phyloP scores from a whole-genome alignment of 345 rosid species.

The Eucalyptus sideroxylon region DNA sequence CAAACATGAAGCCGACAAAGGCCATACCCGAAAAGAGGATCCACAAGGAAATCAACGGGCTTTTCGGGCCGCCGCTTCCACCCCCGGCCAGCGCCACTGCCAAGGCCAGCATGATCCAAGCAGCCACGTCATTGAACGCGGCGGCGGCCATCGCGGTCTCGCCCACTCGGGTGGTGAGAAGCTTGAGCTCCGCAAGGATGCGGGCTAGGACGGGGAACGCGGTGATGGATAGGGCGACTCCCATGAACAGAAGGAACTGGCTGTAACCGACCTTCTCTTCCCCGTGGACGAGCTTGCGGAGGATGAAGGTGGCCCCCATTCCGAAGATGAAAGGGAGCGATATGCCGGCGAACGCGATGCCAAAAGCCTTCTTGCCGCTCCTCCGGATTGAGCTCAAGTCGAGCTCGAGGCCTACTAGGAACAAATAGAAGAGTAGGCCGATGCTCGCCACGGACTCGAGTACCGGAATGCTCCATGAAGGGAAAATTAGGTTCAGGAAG shows the following conservation, averaged over 20 bases:
- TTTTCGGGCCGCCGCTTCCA: constrained; percentile 33
- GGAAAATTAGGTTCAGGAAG: constrained; percentile 30
- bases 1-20: constrained; percentile 53
- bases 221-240: constrained; percentile 87
- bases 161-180: constrained; percentile 58
- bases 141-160: constrained; percentile 91
- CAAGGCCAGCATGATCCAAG: constrained; percentile 71
- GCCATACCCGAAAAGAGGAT: constrained; percentile 52
- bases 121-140: constrained; percentile 81
- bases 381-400: constrained; percentile 24
- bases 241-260: constrained; percentile 70
- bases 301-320: constrained; percentile 30
- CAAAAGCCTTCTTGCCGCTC: constrained; percentile 24
- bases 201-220: constrained; percentile 93
- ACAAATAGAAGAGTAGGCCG: constrained; percentile 52
- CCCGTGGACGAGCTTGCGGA: constrained; percentile 32
- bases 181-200: constrained; percentile 81
- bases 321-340: constrained; percentile 45
- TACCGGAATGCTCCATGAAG: constrained; percentile 30
- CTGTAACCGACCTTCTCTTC: constrained; percentile 45
- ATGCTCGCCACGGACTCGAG: constrained; percentile 47
- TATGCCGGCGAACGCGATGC: constrained; percentile 46
- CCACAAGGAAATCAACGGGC: constrained; percentile 62
- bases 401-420: constrained; percentile 58
- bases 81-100: constrained; percentile 69